A percentile compares a stretch with the other conserved stretches of the same genome.
These are phyloP conservation scores for Didymella segeticola DNA, from an alignment of 2,329 filamentous ascomycete species.

Conservation along the genomic window DNA sequence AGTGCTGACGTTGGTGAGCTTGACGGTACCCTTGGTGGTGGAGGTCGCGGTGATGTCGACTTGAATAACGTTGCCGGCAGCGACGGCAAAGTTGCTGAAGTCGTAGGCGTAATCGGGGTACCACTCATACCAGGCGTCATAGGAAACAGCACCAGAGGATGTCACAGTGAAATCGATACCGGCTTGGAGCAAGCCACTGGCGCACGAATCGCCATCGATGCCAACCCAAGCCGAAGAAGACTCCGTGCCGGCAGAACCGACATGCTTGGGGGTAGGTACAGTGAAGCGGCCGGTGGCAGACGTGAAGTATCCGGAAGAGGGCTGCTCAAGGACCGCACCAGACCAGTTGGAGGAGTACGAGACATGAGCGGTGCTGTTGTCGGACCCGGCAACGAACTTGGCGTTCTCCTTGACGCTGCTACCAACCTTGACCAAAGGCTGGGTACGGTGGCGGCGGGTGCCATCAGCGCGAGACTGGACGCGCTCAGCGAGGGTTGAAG, in stretches of 20 bases:
- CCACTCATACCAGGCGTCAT: conserved; percentile 69
- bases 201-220: conserved; percentile 66
- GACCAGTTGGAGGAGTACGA: conserved; percentile 66
- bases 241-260: conserved; percentile 48
- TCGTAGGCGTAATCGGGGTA: conserved; percentile 63
- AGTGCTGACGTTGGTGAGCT: conserved; percentile 60
- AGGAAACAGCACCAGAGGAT: conserved; percentile 47
- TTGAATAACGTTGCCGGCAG: conserved; percentile 55
- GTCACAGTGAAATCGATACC: conserved; percentile 62
- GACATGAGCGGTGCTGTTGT: conserved; percentile 52
- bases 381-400: conserved; percentile 21
- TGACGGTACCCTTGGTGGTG: conserved; percentile 54
- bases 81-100: conserved; percentile 56
- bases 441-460: conserved; percentile 21
- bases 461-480: conserved; percentile 24
- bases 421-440: conserved; percentile 23
- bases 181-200: conserved; percentile 61
- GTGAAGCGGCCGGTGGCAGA: conserved; percentile 62
- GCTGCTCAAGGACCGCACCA: conserved; percentile 59
- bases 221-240: conserved; percentile 66
- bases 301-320: conserved; percentile 56
- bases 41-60: conserved; percentile 51
- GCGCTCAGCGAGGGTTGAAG: conserved; percentile 23
- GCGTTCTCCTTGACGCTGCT: conserved; percentile 18
- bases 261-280: conserved; percentile 57